Evolutionary conservation across 2,329 filamentous ascomycete genomes (phyloP).

Genomic region (Didymellaceae sp.): DNA sequence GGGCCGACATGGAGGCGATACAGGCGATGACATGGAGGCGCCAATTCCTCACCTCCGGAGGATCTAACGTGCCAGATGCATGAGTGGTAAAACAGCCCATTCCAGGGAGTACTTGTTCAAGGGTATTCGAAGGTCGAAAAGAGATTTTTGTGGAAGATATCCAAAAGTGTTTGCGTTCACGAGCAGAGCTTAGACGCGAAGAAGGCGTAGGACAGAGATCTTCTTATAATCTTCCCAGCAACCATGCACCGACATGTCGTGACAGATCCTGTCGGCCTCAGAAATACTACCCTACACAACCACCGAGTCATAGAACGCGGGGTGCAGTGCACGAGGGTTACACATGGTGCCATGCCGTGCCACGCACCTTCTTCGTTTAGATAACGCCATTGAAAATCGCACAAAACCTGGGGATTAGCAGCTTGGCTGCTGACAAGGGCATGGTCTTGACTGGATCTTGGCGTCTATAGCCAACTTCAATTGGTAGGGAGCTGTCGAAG

Average conservation of each 20-base stretch:
- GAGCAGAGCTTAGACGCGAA: slow-evolving; percentile 13
- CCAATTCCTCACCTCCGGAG: slow-evolving; percentile 47
- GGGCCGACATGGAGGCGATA: slow-evolving; percentile 47
- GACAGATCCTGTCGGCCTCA: slow-evolving; percentile 9
- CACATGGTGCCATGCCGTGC: slow-evolving; percentile 20
- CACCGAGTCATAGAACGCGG: slow-evolving; percentile 24
- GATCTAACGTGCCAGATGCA: slow-evolving; percentile 43
- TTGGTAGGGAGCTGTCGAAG: slow-evolving; percentile 20
- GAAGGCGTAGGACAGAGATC: neutral
- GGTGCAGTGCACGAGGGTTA: slow-evolving; percentile 17
- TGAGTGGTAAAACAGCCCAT: slow-evolving; percentile 42
- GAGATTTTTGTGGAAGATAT: neutral
- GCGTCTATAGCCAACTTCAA: slow-evolving; percentile 6
- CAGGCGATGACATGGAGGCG: slow-evolving; percentile 44
- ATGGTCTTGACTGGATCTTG: slow-evolving; percentile 29
- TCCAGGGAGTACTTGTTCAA: slow-evolving; percentile 15
- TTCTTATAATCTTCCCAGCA: slow-evolving; percentile 5
- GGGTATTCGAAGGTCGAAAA: neutral
- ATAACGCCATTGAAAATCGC: slow-evolving; percentile 14
- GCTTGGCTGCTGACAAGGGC: slow-evolving; percentile 28
- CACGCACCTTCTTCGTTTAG: slow-evolving; percentile 25
- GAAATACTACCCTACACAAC: slow-evolving; percentile 14
- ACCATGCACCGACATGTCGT: neutral
- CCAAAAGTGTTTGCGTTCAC: slow-evolving; percentile 7
- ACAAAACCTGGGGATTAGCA: slow-evolving; percentile 27